Evolutionary conservation across 2,329 filamentous ascomycete species (phyloP), one percentile per base, ranked within the genome.

Genomic region (Pyrenophora graminea): DNA sequence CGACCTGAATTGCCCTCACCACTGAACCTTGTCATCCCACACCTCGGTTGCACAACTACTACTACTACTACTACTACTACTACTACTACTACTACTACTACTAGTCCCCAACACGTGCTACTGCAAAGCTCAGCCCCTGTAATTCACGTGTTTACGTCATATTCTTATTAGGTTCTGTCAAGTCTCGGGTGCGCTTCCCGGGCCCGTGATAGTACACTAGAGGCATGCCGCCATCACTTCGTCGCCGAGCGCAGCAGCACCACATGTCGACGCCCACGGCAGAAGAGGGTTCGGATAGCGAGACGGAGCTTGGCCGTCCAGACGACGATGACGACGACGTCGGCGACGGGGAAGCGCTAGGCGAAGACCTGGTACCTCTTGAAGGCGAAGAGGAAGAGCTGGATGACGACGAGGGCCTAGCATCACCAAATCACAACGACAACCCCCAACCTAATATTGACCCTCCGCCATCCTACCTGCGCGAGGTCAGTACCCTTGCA

Each of bases 401-500:
- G 10, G 64, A 63, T 32, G 64, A 64, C 12, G 66, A 54, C 40
- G 45, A 53, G 21, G 45, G 18, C 25, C 49, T 51, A 60, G 62
- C 44, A 27, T 64, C 62, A 10, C 58, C 64, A 32, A 45, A 56
- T 37, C 48, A 54, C 13, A 45, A 48, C 47, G 43, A 53, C 4
- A 51, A 49, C 4, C 38, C 48, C 9, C 53, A 60, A n/a, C 59
- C 56, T 27, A 63, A 59, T 25, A 51, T 54, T 17, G 59, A 64
- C 18, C 56, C 74, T 62, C 65, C 76, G 53, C 78, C 77, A 10
- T 67, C 74, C 1, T 71, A 77, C 37, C 78, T 93, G 55, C 92
- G 91, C 70, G 90, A 94, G 69, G 93, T 94, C 69, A 90, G 88
- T 63, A 91, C 91, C 56, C 80, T 94, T 17, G 90, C 89, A 27